Evolutionary conservation across 1,284 basidiomycete genomes (phyloP), one percentile per base, ranked within the genome.

Genomic region (Ceratobasidium sp.): DNA sequence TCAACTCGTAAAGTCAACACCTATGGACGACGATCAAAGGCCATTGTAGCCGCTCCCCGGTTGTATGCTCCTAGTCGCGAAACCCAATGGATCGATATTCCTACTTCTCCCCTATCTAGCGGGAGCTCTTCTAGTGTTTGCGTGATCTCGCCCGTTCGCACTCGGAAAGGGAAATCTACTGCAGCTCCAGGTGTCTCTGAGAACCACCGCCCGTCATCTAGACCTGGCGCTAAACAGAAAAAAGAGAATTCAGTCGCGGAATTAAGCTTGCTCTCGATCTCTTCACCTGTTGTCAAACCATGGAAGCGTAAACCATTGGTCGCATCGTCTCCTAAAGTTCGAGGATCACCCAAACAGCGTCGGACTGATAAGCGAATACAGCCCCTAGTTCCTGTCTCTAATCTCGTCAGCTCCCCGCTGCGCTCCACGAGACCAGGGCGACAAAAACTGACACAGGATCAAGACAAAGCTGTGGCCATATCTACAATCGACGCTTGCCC

Each of bases 11-110:
- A 63, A 61, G 72, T 75, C 10, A 75, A 63, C 33, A 75, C 72
- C 15, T 75, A 75, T 66, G 72, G 72, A n/a, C 58, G 72, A 42
- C 72, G 72, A 23, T 75, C 72, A 13, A 75, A 44, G n/a, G 72
- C 72, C 18, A 75, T 75, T 39, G 49, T 75, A 64, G 33, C 72
- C 53, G 61, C 61, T 63, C 10, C 51, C 44, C 33, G 55, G 46
- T 26, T 60, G 60, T 42, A 53, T 42, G 53, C 61, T 33, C 44
- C 72, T 55, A 9, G 46, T 44, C 72, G 49, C 40, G 58, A 63
- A 23, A n/a, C 13, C 20, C 46, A 75, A 56, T 53, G 53, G 53
- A 63, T 40, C 39, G 60, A 39, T 18, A 26, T 39, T 20, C 60
- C 60, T 13, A 18, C 26, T 63, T 46, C 70, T 20, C 61, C 72